These are phyloP conservation scores for Phaeosphaeriaceae sp. DNA, from an alignment of 2,329 filamentous ascomycete species.

Conservation along the genomic window DNA sequence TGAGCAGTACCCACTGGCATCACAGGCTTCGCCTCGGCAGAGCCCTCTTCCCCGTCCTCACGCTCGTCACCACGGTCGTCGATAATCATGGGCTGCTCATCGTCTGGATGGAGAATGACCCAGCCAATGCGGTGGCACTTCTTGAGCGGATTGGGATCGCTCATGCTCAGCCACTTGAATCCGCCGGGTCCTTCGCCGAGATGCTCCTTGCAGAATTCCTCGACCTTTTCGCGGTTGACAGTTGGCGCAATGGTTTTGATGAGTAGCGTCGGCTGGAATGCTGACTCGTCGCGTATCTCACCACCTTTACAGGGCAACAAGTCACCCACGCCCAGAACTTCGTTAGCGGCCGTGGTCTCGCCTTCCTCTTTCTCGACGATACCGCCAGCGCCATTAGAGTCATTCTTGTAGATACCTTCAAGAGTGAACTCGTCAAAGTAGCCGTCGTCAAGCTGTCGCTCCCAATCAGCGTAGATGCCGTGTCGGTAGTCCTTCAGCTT, in stretches of 20 bases:
- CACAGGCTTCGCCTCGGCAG: conserved; percentile 62
- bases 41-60: conserved; percentile 67
- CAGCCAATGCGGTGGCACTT: conserved; percentile 97
- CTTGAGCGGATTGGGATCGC: conserved; percentile 95
- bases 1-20: conserved; percentile 69
- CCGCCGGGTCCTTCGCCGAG: conserved; percentile 89
- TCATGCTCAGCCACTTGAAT: conserved; percentile 94
- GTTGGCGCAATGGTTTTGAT: conserved; percentile 99
- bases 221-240: conserved; percentile 90
- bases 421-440: conserved; percentile 93
- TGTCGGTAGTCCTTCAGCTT: conserved; percentile 83
- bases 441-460: conserved; percentile 82
- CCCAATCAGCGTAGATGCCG: conserved; percentile 84
- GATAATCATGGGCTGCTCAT: conserved; percentile 67
- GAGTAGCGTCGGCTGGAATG: conserved; percentile 88
- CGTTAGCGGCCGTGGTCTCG: conserved; percentile 88
- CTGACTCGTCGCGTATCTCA: conserved; percentile 87
- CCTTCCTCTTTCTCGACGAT: conserved; percentile 94
- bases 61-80: conserved; percentile 77
- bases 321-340: conserved; percentile 91
- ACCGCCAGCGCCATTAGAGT: conserved; percentile 85
- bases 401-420: conserved; percentile 91
- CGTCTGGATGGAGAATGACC: conserved; percentile 90
- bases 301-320: conserved; percentile 83
- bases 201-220: conserved; percentile 93